Evolutionary conservation across 23 red algal species (phyloP).

Genomic region (Gracilaria caudata): DNA sequence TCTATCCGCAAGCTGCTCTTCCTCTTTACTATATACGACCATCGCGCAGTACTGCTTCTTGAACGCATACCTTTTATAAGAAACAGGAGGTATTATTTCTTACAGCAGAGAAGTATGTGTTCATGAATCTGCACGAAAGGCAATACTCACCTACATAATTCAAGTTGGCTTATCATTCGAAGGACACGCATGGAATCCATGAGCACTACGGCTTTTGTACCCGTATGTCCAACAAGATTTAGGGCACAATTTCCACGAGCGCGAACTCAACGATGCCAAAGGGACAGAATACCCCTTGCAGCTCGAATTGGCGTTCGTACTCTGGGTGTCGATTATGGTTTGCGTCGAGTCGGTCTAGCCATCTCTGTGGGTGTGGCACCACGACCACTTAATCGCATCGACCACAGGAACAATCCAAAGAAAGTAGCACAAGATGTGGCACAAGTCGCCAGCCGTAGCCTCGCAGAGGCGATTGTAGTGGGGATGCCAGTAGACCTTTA

Average conservation of each 20-base stretch:
- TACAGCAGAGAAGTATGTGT: too few species aligned
- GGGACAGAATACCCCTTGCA: not conserved
- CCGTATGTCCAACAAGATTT: not conserved
- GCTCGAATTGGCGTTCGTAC: constrained; percentile 48
- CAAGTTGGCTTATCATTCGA: not conserved
- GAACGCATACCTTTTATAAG: too few species aligned
- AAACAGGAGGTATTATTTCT: too few species aligned
- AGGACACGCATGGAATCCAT: not conserved
- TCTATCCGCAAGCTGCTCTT: too few species aligned
- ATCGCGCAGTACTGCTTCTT: too few species aligned
- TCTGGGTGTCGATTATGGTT: constrained; percentile 71
- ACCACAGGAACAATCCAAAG: constrained; percentile 24
- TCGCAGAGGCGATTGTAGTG: constrained; percentile 45
- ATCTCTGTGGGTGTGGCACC: constrained; percentile 54
- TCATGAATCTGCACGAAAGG: too few species aligned
- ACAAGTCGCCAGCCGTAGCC: constrained; percentile 4
- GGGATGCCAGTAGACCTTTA: constrained; percentile 43
- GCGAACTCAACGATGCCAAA: not conserved
- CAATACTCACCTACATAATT: too few species aligned
- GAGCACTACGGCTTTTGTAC: not conserved
- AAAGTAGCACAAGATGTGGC: constrained; percentile 39
- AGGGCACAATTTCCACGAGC: not conserved
- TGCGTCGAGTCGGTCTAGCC: constrained; percentile 63
- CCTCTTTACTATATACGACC: too few species aligned
- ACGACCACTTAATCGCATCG: constrained; percentile 50